These are phyloP conservation scores for Beauveria varroae DNA, from an alignment of 2,329 filamentous ascomycete species.

Conservation along the genomic window DNA sequence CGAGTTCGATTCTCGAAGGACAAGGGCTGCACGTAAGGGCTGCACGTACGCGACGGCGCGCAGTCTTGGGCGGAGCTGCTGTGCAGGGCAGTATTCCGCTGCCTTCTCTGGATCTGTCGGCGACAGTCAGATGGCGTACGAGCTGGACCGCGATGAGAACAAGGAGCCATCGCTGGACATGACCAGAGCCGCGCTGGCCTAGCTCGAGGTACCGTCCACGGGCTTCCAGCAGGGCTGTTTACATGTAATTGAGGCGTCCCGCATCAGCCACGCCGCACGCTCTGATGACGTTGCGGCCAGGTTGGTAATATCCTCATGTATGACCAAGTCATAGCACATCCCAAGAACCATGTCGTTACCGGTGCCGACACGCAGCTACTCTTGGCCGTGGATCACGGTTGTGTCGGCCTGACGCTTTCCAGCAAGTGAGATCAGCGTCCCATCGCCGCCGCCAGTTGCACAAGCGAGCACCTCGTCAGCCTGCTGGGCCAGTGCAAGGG, in stretches of 20 bases:
- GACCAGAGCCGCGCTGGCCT: slow-evolving; percentile 15
- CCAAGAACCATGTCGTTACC: slow-evolving; percentile 16
- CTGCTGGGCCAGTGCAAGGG: slow-evolving; percentile 13
- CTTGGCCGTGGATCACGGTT: slow-evolving; percentile 20
- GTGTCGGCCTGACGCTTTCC: slow-evolving; percentile 18
- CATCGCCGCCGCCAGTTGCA: slow-evolving; percentile 13
- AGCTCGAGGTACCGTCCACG: slow-evolving; percentile 13
- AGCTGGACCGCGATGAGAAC: slow-evolving; percentile 17
- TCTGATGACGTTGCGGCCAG: slow-evolving; percentile 18
- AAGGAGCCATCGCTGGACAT: slow-evolving; percentile 17
- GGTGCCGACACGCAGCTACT: slow-evolving; percentile 19
- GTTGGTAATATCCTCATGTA: slow-evolving; percentile 20
- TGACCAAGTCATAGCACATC: slow-evolving; percentile 18
- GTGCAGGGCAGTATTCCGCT: slow-evolving; percentile 14
- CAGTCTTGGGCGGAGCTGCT: slow-evolving; percentile 12
- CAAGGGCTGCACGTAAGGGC: slow-evolving; percentile 17
- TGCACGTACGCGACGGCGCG: slow-evolving; percentile 16
- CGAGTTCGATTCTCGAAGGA: slow-evolving; percentile 18
- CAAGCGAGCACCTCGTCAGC: slow-evolving; percentile 14
- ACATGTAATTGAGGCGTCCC: slow-evolving; percentile 21
- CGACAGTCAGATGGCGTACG: slow-evolving; percentile 16
- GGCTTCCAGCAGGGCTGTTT: slow-evolving; percentile 15
- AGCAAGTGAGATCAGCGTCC: slow-evolving; percentile 16
- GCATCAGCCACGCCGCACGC: slow-evolving; percentile 19
- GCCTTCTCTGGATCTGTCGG: slow-evolving; percentile 18